Evolutionary conservation across 768 basidiomycete genomes (phyloP), one percentile per base, ranked within the genome.

Genomic region (Lentinula boryana): DNA sequence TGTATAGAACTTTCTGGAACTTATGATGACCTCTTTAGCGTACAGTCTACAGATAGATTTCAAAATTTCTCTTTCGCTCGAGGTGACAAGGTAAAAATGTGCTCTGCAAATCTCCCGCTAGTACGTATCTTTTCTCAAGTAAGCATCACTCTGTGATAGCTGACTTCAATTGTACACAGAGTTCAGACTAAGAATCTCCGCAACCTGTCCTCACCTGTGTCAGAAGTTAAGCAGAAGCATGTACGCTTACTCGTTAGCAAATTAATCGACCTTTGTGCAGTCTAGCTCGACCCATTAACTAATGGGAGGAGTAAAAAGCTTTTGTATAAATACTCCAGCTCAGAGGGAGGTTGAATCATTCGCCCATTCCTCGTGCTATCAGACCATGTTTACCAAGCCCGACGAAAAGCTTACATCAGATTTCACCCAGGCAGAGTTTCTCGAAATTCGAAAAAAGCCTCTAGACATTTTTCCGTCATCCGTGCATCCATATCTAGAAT

Each of bases 401-500:
- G 64, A 63, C 51, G 56, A 56, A 43, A 56, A 56, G 23, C 40
- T 56, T 43, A 15, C 56, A 40, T 23, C 40, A 54, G 33, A 62
- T 43, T 7, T 62, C 63, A n/a, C 35, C 65, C 6, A 48, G 23
- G 3, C 62, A 61, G 33, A 75, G 71, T 62, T 74, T 72, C 62
- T 56, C 15, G 40, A 56, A n/a, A 36, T 41, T 1, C 23, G 12
- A 21, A 56, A 18, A 49, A 58, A 46, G 36, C 74, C 73, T 44
- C 71, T 78, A 31, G 68, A 66, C 16, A 59, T 75, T 13, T 69
- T 71, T 1, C 65, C 77, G 3, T 62, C 63, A 18, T 13, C 60
- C 16, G 49, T 72, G 15, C 69, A 74, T 21, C 77, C 80, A 1
- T 82, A 80, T 63, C 70, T 82, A 40, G 80, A 82, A 66, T 69